These are phyloP conservation scores for Hericium erinaceus DNA, from an alignment of 768 basidiomycete species.

Conservation along the genomic window DNA sequence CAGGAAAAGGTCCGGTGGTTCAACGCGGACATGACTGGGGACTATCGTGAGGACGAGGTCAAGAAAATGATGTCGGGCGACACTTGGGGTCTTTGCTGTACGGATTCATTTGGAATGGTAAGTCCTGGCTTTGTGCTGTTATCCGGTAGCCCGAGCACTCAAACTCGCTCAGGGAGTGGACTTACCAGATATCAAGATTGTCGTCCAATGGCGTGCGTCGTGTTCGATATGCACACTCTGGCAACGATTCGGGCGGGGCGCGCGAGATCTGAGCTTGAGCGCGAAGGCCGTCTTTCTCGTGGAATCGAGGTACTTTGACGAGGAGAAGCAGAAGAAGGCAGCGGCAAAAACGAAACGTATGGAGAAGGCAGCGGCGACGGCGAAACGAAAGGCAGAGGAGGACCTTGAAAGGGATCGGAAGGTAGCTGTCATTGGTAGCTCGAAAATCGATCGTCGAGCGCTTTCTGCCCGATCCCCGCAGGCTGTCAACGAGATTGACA, in stretches of 20 bases:
- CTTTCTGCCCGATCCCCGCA: no score
- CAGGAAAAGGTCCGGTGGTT: no score
- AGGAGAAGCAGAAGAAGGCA: background rate
- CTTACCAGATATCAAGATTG: background rate
- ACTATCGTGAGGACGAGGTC: conserved; percentile 12
- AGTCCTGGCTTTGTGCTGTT: background rate
- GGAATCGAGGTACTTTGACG: background rate
- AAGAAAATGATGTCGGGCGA: conserved; percentile 12
- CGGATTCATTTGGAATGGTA: conserved; percentile 29
- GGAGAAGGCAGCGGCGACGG: no score
- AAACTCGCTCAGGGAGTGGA: background rate
- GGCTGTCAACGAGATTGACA: no score
- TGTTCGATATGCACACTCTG: background rate
- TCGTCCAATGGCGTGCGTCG: background rate
- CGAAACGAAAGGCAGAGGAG: no score
- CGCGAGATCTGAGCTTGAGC: background rate
- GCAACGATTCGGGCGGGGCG: background rate
- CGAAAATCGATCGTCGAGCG: no score
- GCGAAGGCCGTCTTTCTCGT: background rate
- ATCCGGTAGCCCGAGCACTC: background rate
- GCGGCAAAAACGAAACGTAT: no score
- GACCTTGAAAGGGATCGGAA: no score
- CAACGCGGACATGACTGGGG: no score
- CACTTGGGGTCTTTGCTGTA: conserved; percentile 21
- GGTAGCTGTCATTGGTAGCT: no score